Conservation (phyloP, 2,329 filamentous ascomycete genomes). For the Diaporthe sp. region DNA sequence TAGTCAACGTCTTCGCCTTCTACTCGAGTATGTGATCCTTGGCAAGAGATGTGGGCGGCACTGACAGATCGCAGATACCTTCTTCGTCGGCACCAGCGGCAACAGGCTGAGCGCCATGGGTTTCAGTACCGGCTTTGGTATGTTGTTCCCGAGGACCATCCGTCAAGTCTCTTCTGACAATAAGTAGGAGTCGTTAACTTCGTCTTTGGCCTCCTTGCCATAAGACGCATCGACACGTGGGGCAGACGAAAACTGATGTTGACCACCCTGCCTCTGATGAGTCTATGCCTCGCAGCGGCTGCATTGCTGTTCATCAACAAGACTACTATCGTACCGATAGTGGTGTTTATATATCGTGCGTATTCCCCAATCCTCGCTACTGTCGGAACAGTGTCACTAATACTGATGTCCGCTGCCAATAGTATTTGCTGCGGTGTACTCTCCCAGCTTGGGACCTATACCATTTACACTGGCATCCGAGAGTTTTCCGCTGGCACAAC, state of each 20-base stretch:
- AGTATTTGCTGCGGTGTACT: constrained; percentile 59
- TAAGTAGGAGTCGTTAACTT: constrained; percentile 57
- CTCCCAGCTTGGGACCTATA: constrained; percentile 60
- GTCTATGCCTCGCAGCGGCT: constrained; percentile 56
- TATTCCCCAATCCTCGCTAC: background rate
- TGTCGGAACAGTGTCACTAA: background rate
- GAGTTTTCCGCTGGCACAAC: constrained; percentile 63
- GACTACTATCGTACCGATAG: constrained; percentile 48
- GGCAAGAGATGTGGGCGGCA: background rate
- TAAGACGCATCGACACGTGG: constrained; percentile 56
- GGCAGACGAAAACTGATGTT: constrained; percentile 60
- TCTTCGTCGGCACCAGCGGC: constrained; percentile 38
- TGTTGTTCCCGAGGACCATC: background rate
- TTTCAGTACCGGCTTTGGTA: constrained; percentile 52
- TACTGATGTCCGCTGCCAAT: background rate
- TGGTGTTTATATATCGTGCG: constrained; percentile 55
- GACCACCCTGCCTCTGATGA: constrained; percentile 60
- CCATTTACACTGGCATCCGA: constrained; percentile 66
- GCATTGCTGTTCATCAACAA: constrained; percentile 52
- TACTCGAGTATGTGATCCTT: constrained; percentile 54
- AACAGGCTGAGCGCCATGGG: constrained; percentile 46
- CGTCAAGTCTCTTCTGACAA: background rate
- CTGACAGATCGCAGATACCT: constrained; percentile 47
- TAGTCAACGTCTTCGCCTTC: constrained; percentile 60
- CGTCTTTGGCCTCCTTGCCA: constrained; percentile 57